Evolutionary conservation across 1,284 basidiomycete genomes (phyloP).

Genomic region (Testicularia cyperi): DNA sequence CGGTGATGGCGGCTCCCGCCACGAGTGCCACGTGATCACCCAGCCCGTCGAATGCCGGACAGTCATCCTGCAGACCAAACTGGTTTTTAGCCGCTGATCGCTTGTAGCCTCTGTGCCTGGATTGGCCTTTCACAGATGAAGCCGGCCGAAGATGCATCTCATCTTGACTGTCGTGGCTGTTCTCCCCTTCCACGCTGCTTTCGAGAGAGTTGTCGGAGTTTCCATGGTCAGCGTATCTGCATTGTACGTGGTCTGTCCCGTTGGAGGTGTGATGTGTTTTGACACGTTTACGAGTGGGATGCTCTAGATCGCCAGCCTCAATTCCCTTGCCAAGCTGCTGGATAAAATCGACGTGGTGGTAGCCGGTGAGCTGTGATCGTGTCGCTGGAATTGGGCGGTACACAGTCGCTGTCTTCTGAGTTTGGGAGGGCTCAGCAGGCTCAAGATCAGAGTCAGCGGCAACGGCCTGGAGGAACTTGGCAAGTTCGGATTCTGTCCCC

Average conservation of each 20-base stretch:
- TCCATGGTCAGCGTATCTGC: too few relatives aligned
- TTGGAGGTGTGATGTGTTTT: neutral
- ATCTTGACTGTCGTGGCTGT: neutral
- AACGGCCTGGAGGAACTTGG: too few relatives aligned
- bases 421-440: too few relatives aligned
- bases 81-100: slow-evolving; percentile 13
- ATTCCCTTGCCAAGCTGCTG: slow-evolving; percentile 8
- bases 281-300: neutral
- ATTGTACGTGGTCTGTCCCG: too few relatives aligned
- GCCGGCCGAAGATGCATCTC: slow-evolving; percentile 7
- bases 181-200: too few relatives aligned
- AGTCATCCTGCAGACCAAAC: slow-evolving; percentile 77
- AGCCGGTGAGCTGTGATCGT: slow-evolving; percentile 13
- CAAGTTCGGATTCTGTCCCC: too few relatives aligned
- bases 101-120: slow-evolving; percentile 5
- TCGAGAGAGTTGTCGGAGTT: neutral
- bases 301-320: slow-evolving; percentile 1
- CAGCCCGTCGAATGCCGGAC: slow-evolving; percentile 74
- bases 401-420: slow-evolving; percentile 5
- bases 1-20: slow-evolving; percentile 75
- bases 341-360: slow-evolving; percentile 18
- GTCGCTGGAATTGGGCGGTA: slow-evolving; percentile 6
- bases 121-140: slow-evolving; percentile 3
- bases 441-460: too few relatives aligned
- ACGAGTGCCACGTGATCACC: slow-evolving; percentile 71